A percentile compares a stretch with the other conserved stretches of the same genome.
phyloP scores from a whole-genome alignment of 177 flowering plant genomes.

The Vitis hybrid region DNA sequence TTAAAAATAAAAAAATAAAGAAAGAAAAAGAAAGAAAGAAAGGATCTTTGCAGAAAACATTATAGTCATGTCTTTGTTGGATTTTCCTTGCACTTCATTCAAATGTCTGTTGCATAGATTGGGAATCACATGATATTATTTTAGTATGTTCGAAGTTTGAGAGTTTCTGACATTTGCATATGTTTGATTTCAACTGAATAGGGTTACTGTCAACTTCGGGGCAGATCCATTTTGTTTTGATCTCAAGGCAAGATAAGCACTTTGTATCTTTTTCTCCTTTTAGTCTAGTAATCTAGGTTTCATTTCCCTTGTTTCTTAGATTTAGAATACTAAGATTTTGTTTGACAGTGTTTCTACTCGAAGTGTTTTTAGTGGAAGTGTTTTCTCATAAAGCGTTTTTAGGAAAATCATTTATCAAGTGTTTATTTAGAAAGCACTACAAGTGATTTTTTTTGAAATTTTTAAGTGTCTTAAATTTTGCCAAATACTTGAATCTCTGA shows the following conservation, averaged over 20 bases:
- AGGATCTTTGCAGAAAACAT: not conserved
- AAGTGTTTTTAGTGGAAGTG: too few relatives aligned
- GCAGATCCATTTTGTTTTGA: constrained; percentile 75
- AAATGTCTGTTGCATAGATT: not conserved
- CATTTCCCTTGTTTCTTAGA: not conserved
- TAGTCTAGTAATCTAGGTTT: not conserved
- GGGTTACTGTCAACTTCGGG: constrained; percentile 95
- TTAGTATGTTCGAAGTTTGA: not conserved
- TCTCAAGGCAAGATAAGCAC: constrained; percentile 53
- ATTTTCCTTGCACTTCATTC: not conserved
- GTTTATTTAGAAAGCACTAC: too few relatives aligned
- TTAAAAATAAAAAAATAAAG: too few relatives aligned
- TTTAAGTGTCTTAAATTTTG: too few relatives aligned
- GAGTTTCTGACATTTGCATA: constrained; percentile 11
- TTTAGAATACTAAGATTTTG: too few relatives aligned
- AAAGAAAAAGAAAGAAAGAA: too few relatives aligned
- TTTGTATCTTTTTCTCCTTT: not conserved
- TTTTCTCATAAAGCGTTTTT: too few relatives aligned
- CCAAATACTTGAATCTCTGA: too few relatives aligned
- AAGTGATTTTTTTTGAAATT: too few relatives aligned
- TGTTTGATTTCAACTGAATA: constrained; percentile 34
- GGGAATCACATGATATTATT: not conserved
- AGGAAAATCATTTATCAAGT: too few relatives aligned
- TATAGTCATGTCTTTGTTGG: not conserved
- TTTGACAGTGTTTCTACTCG: too few relatives aligned